Conservation (phyloP, 2,329 filamentous ascomycete genomes). For the Monilinia polystroma region DNA sequence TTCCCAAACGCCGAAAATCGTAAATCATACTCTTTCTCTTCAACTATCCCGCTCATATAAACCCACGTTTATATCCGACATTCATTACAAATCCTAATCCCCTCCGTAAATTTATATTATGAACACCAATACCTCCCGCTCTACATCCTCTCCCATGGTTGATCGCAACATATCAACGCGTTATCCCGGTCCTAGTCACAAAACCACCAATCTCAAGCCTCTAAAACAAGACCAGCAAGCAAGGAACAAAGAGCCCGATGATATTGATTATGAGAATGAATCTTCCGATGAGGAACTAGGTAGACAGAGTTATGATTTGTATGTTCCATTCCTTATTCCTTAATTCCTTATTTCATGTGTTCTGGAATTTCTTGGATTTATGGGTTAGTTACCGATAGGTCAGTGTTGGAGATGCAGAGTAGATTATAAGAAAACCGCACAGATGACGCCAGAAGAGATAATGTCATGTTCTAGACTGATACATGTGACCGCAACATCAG, state of each 20-base stretch:
- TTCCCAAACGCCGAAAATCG: not conserved
- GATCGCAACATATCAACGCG: constrained; percentile 4
- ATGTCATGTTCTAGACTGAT: not conserved
- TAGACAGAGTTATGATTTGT: constrained; percentile 30
- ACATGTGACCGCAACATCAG: constrained; percentile 21
- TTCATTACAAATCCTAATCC: not conserved
- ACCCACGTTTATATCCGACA: not conserved
- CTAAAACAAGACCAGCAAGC: constrained; percentile 59
- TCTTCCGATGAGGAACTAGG: constrained; percentile 24
- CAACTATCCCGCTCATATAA: not conserved
- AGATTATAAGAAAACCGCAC: not conserved
- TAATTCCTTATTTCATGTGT: not conserved
- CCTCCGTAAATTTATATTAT: not conserved
- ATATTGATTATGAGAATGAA: constrained; percentile 37
- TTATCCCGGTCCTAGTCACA: not conserved
- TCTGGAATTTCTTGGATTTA: not conserved
- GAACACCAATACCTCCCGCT: not conserved
- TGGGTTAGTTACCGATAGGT: not conserved
- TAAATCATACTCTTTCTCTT: not conserved
- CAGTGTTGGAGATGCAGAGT: too few relatives aligned
- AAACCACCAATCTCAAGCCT: constrained; percentile 43
- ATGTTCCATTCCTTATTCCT: constrained; percentile 19
- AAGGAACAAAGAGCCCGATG: constrained; percentile 56
- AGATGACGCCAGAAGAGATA: not conserved
- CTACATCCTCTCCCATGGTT: constrained; percentile 21